A percentile compares a stretch with the other conserved stretches of the same genome.
phyloP scores from a whole-genome alignment of 2,329 filamentous ascomycete species.

The Aureobasidium namibiae region DNA sequence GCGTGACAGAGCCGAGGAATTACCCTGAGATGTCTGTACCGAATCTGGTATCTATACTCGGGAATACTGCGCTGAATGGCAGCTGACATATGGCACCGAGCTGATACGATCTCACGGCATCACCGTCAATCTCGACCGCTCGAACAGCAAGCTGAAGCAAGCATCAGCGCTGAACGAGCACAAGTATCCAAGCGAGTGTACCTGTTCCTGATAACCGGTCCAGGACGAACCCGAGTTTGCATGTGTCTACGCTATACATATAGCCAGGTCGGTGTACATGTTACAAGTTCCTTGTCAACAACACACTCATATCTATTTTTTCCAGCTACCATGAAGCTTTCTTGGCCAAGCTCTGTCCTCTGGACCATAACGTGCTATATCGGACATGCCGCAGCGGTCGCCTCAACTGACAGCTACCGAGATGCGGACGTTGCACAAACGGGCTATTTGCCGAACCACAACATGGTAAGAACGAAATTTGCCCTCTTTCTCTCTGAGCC shows the following conservation, averaged over 20 bases:
- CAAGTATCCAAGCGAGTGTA: not conserved
- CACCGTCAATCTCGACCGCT: not conserved
- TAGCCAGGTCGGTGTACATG: not conserved
- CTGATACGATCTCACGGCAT: not conserved
- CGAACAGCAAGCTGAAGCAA: not conserved
- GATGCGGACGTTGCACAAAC: slow-evolving; percentile 11
- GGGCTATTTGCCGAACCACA: slow-evolving; percentile 3
- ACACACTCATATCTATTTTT: not conserved
- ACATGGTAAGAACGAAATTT: not conserved
- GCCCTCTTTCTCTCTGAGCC: not conserved
- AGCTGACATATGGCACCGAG: not conserved
- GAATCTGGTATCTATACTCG: not conserved
- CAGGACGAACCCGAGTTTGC: not conserved
- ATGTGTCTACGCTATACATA: too few relatives aligned
- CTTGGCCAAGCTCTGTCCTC: not conserved
- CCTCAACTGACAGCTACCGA: slow-evolving; percentile 8
- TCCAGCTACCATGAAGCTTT: not conserved
- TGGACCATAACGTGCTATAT: not conserved
- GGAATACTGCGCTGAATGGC: not conserved
- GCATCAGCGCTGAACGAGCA: not conserved
- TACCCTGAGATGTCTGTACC: not conserved
- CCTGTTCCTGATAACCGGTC: not conserved
- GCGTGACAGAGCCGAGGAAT: not conserved
- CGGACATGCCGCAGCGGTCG: not conserved
- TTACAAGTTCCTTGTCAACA: not conserved